These are phyloP conservation scores for Lyophyllum shimeji DNA, from an alignment of 768 basidiomycete species.

Conservation along the genomic window DNA sequence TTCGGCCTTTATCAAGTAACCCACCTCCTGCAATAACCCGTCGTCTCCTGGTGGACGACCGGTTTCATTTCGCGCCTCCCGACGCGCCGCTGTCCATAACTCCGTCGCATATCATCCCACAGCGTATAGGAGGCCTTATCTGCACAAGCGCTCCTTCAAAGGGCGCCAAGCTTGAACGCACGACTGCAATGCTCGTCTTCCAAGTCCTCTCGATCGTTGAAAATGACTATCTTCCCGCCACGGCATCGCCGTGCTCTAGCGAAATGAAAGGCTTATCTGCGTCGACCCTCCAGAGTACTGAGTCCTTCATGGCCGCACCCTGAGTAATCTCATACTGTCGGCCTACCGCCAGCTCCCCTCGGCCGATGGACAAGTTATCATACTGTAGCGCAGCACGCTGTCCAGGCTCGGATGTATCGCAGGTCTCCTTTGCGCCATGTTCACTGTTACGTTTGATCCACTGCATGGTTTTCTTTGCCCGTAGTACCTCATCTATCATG, in stretches of 20 bases:
- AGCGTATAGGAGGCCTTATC: background rate
- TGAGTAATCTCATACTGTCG: background rate
- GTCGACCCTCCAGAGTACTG: too few species aligned
- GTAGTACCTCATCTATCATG: too few species aligned
- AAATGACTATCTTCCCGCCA: background rate
- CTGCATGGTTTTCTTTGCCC: too few species aligned
- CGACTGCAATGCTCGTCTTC: too few species aligned
- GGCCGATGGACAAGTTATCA: too few species aligned
- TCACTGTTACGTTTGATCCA: too few species aligned
- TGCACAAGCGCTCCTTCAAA: background rate
- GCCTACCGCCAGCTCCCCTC: background rate
- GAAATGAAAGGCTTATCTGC: background rate
- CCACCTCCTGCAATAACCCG: background rate
- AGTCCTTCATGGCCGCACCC: background rate
- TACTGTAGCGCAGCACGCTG: background rate
- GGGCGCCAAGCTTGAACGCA: too few species aligned
- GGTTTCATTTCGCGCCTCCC: background rate
- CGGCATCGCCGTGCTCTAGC: background rate
- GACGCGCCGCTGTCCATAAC: background rate
- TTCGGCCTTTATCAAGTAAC: conserved; percentile 10
- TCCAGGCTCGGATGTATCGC: background rate
- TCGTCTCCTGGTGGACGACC: background rate
- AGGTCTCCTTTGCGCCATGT: too few species aligned
- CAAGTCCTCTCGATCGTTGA: background rate
- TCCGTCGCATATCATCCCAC: background rate